Base-by-base conservation (phyloP, 352 stramenopile genomes). In the Phytopythium ostracodes region DNA sequence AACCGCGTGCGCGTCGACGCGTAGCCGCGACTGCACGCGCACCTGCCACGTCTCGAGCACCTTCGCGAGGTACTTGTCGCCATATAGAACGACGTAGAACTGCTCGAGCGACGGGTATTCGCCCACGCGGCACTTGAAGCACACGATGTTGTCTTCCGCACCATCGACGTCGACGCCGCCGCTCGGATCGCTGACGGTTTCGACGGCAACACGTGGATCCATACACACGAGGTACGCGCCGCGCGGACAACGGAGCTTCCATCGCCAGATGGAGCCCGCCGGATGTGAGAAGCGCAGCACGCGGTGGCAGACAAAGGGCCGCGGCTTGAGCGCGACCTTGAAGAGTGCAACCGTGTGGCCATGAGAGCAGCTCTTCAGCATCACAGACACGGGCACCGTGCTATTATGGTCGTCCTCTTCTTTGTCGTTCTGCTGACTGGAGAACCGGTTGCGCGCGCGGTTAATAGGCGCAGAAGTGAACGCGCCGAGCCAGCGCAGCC, bases 81-180 rank as follows among this genome's bases (percentile, higher is more conserved):
- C 76, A 68, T 97, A 97, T 0, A 97, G 49, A 17, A 97, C 72
- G 2, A 98, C 62, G 68, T 94, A 96, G 69, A 98, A 98, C 43
- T 86, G 77, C 44, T 95, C 89, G 12, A 91, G 68, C n/a, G 71
- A 75, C 15, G 93, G 92, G 66, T 96, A 97, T 42, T 83, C 73
- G 7, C 77, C 83, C 1, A 93, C 77, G 33, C 92, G 82, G 67
- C 95, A 98, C 68, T 97, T 97, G 60, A 98, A 66, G 51, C 68
- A 54, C 52, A 62, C 68, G 18, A 73, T 24, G 24, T 49, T n/a
- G 40, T 65, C 58, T 49, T 72, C 56, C 43, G 65, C 55, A 10
- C 64, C 62, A 31, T 67, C 63, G 1, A 29, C 33, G 31, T 42
- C 50, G 22, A 42, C 29, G 4, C 20, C 31, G 17, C 35, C 38